A percentile compares a stretch with the other conserved stretches of the same genome.
Conservation (phyloP, 202 grass and related monocot genomes). For the Schoenoplectus tabernaemontani region DNA sequence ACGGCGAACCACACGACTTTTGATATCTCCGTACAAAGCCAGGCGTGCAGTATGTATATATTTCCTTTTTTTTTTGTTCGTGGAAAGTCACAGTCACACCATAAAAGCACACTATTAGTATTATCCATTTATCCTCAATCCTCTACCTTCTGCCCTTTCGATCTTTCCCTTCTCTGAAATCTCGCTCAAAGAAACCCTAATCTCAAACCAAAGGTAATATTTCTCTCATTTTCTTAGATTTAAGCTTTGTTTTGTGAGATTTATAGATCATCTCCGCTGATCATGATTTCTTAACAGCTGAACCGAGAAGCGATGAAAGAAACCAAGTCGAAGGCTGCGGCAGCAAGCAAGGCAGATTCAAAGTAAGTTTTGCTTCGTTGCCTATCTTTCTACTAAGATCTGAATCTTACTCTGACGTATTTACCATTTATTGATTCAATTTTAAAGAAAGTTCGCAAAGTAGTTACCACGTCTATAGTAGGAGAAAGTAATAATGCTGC, state of each 20-base stretch:
- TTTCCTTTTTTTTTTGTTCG: no score
- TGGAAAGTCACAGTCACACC: background rate
- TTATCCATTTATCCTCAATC: no score
- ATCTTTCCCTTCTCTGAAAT: background rate
- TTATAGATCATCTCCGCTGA: background rate
- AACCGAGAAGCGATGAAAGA: slow-evolving; percentile 22
- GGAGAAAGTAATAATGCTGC: background rate
- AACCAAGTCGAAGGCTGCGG: slow-evolving; percentile 14
- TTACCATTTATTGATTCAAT: background rate
- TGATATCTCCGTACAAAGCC: no score
- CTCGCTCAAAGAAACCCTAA: background rate
- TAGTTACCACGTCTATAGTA: background rate
- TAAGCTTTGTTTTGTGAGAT: background rate
- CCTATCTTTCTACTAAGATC: no score
- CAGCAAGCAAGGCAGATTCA: slow-evolving; percentile 2
- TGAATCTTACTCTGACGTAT: background rate
- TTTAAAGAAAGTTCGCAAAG: background rate
- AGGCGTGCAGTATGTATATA: no score
- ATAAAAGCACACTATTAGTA: background rate
- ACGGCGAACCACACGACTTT: no score
- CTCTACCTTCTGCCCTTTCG: no score
- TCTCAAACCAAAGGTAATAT: background rate
- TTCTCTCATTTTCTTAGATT: background rate
- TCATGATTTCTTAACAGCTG: background rate
- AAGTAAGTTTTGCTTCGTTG: slow-evolving; percentile 26